Evolutionary conservation across 805 yeast species (phyloP), one percentile per base, ranked within the genome.

Genomic region (Maudiozyma serrabonitensis): DNA sequence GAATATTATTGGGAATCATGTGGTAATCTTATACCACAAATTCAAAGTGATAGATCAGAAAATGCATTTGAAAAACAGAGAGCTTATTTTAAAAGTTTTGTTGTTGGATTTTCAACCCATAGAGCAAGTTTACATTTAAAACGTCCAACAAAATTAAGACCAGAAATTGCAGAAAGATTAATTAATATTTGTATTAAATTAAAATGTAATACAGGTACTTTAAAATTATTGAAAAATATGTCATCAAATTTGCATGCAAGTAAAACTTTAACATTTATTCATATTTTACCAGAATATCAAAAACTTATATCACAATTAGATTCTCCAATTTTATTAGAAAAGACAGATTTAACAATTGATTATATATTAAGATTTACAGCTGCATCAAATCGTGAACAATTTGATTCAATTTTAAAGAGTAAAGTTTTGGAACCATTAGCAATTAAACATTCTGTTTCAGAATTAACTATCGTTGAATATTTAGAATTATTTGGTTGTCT

Each of bases 321-420:
- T 15, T 40, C 42, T 28, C 51, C 54, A 18, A 28, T 46, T 5
- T 8, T 35, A 9, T 47, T 48, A 41, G 46, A 53, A 50, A 52
- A 58, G 26, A 67, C 76, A 13, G 78, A 75, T 54, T 34, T 52
- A 2, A 62, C 63, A 38, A 63, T 75, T 44, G 75, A 71, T 16
- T 62, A 68, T 21, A 62, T 79, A 6, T 54, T 74, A 32, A 62
- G 70, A 39, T 79, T 67, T 56, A 45, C 76, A 8, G 74, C 80
- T 1, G 76, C 80, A 13, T 63, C 80, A 2, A 76, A 78, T 55
- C 69, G 74, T 38, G 45, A 46, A 0, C 78, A 75, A 38, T 72
- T 64, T 50, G 67, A 62, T 42, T 62, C 63, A 6, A 73, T 69
- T 57, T 66, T 46, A 19, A 47, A 51, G 28, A 11, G 46, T 12